A percentile compares a stretch with the other conserved stretches of the same genome.
These are phyloP conservation scores for Arthrobotrys sphaeroides DNA, from an alignment of 2,329 filamentous ascomycete species.

Conservation along the genomic window DNA sequence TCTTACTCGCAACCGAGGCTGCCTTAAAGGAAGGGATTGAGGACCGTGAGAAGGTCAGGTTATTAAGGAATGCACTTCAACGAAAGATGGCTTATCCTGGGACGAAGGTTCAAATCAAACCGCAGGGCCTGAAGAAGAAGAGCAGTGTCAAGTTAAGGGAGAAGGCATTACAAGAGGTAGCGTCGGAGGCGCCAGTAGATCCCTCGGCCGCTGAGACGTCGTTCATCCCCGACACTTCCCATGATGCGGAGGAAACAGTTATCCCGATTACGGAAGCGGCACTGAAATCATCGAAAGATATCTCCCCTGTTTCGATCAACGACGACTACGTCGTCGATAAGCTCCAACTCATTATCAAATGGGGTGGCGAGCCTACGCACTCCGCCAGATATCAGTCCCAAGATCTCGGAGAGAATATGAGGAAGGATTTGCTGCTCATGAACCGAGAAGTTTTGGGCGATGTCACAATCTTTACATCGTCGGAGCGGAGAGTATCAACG, in stretches of 20 bases:
- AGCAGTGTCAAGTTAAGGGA: conserved; percentile 67
- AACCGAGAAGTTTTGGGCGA: conserved; percentile 92
- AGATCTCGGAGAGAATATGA: conserved; percentile 93
- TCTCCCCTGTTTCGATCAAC: conserved; percentile 76
- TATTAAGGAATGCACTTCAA: conserved; percentile 83
- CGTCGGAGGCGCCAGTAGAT: conserved; percentile 57
- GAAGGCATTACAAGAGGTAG: conserved; percentile 56
- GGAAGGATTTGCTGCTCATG: conserved; percentile 90
- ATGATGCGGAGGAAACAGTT: conserved; percentile 59
- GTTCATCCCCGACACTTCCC: conserved; percentile 47
- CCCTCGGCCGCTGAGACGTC: conserved; percentile 16
- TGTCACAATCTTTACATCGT: conserved; percentile 94
- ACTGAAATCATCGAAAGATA: conserved; percentile 21
- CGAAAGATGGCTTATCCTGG: conserved; percentile 95
- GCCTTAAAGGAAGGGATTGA: conserved; percentile 83
- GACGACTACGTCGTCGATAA: conserved; percentile 95
- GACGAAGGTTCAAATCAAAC: conserved; percentile 98
- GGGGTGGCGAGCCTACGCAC: conserved; percentile 97
- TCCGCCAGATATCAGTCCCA: conserved; percentile 95
- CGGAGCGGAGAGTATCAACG: conserved; percentile 90
- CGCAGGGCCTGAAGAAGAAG: conserved; percentile 94
- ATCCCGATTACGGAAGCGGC: conserved; percentile 68
- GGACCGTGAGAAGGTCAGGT: conserved; percentile 83
- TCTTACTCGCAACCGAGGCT: conserved; percentile 84
- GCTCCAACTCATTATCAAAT: conserved; percentile 96